Percentiles rank a stretch among this genome's conserved stretches.
These are phyloP conservation scores for Candida sp. DNA, from an alignment of 1,139 yeast species.

Conservation along the genomic window DNA sequence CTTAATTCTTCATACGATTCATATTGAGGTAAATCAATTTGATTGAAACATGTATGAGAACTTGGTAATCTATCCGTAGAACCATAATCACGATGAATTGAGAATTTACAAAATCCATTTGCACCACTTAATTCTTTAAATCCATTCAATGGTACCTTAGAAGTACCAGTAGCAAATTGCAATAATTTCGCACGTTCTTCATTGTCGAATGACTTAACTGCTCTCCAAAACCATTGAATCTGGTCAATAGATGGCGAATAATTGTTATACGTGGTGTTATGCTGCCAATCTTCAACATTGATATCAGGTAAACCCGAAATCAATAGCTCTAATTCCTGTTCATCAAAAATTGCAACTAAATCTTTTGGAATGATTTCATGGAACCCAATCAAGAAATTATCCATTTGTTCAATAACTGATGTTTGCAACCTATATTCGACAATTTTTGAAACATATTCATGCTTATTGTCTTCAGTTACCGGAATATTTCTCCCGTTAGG, in stretches of 20 bases:
- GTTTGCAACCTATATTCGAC: slow-evolving; percentile 85
- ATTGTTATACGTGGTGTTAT: slow-evolving; percentile 77
- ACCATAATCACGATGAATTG: slow-evolving; percentile 89
- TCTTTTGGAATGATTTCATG: slow-evolving; percentile 92
- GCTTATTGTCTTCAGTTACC: slow-evolving; percentile 89
- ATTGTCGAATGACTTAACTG: slow-evolving; percentile 88
- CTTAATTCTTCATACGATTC: slow-evolving; percentile 84
- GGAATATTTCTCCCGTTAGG: slow-evolving; percentile 82
- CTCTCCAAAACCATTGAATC: slow-evolving; percentile 98
- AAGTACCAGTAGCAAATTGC: slow-evolving; percentile 97
- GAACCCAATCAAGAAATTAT: slow-evolving; percentile 81
- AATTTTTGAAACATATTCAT: slow-evolving; percentile 80
- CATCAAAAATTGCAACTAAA: slow-evolving; percentile 84
- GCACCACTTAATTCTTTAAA: slow-evolving; percentile 90
- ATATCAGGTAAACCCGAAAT: slow-evolving; percentile 96
- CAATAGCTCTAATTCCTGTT: slow-evolving; percentile 89
- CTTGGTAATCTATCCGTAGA: slow-evolving; percentile 85
- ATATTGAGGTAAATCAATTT: slow-evolving; percentile 90
- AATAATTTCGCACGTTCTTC: slow-evolving; percentile 93
- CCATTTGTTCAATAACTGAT: slow-evolving; percentile 86
- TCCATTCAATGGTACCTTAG: slow-evolving; percentile 94
- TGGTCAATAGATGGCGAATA: slow-evolving; percentile 85
- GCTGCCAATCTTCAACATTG: slow-evolving; percentile 94
- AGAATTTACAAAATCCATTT: slow-evolving; percentile 81
- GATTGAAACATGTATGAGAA: slow-evolving; percentile 96